Percentiles rank a stretch among this genome's conserved stretches.
phyloP scores from a whole-genome alignment of 2,329 filamentous ascomycete species.

The Xylariales sp. region DNA sequence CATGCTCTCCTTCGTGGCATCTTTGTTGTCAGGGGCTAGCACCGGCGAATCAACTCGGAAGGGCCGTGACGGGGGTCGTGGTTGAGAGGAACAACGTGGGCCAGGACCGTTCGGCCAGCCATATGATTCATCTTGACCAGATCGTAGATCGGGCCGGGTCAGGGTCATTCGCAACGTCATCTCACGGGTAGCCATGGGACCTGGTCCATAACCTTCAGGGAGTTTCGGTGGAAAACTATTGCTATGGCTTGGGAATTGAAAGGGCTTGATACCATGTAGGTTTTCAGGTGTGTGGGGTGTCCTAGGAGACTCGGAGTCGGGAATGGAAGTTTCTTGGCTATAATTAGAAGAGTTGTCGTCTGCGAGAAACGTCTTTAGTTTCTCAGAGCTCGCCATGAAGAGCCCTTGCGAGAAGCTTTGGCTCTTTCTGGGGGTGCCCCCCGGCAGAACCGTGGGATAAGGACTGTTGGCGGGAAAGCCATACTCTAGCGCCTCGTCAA shows the following conservation, averaged over 20 bases:
- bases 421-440: conserved; percentile 45
- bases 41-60: conserved; percentile 51
- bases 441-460: conserved; percentile 50
- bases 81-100: conserved; percentile 47
- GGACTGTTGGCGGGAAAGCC: conserved; percentile 79
- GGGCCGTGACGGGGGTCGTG: conserved; percentile 41
- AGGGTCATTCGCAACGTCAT: conserved; percentile 98
- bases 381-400: conserved; percentile 56
- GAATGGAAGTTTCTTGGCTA: conserved; percentile 65
- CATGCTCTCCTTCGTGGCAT: conserved; percentile 63
- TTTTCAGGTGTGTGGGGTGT: conserved; percentile 64
- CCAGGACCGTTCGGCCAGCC: conserved; percentile 68
- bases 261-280: conserved; percentile 44
- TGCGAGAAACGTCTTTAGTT: conserved; percentile 57
- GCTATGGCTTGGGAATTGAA: conserved; percentile 45
- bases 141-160: conserved; percentile 86
- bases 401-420: conserved; percentile 39
- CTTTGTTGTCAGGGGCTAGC: conserved; percentile 48
- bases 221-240: conserved; percentile 44
- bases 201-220: conserved; percentile 61
- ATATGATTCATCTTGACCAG: conserved; percentile 77
- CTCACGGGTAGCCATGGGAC: conserved; percentile 74
- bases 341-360: conserved; percentile 67
- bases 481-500: conserved; percentile 94
- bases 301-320: conserved; percentile 69